Conservation (phyloP, 1,284 basidiomycete genomes). For the Cryptococcus sp. region DNA sequence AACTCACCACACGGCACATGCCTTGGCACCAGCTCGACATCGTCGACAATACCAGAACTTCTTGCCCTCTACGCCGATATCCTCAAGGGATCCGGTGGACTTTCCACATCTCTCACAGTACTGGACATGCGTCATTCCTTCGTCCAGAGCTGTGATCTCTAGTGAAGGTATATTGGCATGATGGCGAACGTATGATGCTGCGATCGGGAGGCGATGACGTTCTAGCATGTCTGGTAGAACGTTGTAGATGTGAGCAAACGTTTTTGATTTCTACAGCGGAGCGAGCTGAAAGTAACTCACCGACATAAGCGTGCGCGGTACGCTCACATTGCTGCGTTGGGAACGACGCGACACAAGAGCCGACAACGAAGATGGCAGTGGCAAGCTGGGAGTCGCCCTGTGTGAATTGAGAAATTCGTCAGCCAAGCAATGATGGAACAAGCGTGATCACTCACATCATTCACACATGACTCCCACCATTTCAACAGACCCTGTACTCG, state of each 20-base stretch:
- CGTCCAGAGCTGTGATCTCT: conserved; percentile 31
- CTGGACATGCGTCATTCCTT: conserved; percentile 43
- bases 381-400: conserved; percentile 49
- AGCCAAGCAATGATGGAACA: background rate
- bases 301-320: conserved; percentile 40
- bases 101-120: conserved; percentile 41
- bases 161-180: conserved; percentile 27
- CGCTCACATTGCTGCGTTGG: conserved; percentile 35
- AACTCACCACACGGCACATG: conserved; percentile 43
- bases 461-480: conserved; percentile 45
- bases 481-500: conserved; percentile 26
- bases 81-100: conserved; percentile 44
- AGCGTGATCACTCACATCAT: conserved; percentile 37
- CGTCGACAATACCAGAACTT: conserved; percentile 46
- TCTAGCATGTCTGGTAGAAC: conserved; percentile 39
- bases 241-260: background rate
- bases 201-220: conserved; percentile 26
- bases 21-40: conserved; percentile 37
- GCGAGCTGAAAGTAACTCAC: conserved; percentile 21
- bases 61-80: conserved; percentile 35
- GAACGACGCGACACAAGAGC: conserved; percentile 28
- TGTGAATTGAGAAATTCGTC: background rate
- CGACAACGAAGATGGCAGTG: conserved; percentile 35
- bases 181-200: conserved; percentile 39
- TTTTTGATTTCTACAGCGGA: background rate